Conservation (phyloP, 495 filamentous ascomycete species). For the Pyrenopolyporus hunteri region DNA sequence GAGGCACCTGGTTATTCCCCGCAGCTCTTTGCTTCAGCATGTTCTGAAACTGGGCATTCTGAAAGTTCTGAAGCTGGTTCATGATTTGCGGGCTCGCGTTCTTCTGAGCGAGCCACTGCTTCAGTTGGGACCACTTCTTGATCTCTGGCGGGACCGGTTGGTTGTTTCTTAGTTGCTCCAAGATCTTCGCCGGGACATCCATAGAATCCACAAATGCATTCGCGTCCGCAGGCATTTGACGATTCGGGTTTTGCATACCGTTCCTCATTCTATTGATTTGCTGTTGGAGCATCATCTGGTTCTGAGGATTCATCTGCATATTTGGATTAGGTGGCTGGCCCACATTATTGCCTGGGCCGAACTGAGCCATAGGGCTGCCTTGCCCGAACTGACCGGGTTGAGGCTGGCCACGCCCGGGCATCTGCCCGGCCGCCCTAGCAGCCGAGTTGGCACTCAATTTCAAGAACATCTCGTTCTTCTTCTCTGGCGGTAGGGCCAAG, state of each 20-base stretch:
- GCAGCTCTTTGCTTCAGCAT: constrained; percentile 34
- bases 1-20: constrained; percentile 29
- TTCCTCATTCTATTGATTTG: constrained; percentile 41
- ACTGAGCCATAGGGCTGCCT: constrained; percentile 41
- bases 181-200: constrained; percentile 41
- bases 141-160: constrained; percentile 57
- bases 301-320: constrained; percentile 47
- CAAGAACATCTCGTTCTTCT: constrained; percentile 49
- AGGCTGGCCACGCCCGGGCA: constrained; percentile 40
- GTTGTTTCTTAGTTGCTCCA: constrained; percentile 29
- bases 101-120: constrained; percentile 63
- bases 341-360: constrained; percentile 36
- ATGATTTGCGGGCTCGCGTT: constrained; percentile 38
- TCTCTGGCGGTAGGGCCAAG: constrained; percentile 45
- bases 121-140: constrained; percentile 76
- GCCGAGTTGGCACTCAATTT: constrained; percentile 43
- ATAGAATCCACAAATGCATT: constrained; percentile 47
- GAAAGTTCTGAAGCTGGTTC: constrained; percentile 40
- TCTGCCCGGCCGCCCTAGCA: constrained; percentile 24
- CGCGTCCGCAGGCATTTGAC: constrained; percentile 18
- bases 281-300: constrained; percentile 45
- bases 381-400: constrained; percentile 44
- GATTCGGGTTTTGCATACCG: constrained; percentile 15
- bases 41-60: constrained; percentile 57
- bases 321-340: constrained; percentile 35